Evolutionary conservation across 306 rosid genomes (phyloP), one percentile per base, ranked within the genome.

Genomic region (Datisca glomerata): DNA sequence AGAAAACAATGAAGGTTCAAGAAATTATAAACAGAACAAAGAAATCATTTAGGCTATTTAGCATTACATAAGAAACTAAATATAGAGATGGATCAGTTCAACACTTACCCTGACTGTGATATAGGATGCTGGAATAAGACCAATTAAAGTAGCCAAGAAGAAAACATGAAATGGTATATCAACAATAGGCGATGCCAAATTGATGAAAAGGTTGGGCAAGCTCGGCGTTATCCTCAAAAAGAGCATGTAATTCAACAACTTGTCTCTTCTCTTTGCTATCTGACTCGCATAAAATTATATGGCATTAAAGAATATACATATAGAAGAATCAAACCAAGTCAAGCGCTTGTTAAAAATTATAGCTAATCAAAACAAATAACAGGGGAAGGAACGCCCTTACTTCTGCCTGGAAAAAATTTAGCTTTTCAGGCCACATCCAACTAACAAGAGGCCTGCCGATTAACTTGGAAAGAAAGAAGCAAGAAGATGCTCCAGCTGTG

Each of bases 131-230:
- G 95, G 95, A 57, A 77, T 51, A 64, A 89, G 97, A 52, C 97
- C 97, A 45, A 84, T 15, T 59, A 77, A 63, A 41, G 97, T 83
- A 9, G 95, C 97, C 55, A 61, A 53, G 55, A 89, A 84, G 93
- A 89, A 89, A 53, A 78, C 38, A 52, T 89, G 95, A 70, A 89
- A 89, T 0, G 95, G 97, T 46, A 89, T 76, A 55, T 83, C 93
- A 40, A 89, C 97, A 47, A 89, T 89, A 20, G 97, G 95, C 53
- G 95, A 89, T 21, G 97, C 97, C 86, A 89, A 70, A 70, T 89
- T 89, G 70, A 89, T 89, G 61, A 89, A 89, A 47, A 89, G 85
- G 68, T 89, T 89, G 8, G 95, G 97, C 60, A 89, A 63, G 21
- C 95, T 77, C 4, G 97, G 97, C n/a, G 97, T 89, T 24, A 89